Conservation (phyloP, 495 filamentous ascomycete species). For the Entonaema liquescens region DNA sequence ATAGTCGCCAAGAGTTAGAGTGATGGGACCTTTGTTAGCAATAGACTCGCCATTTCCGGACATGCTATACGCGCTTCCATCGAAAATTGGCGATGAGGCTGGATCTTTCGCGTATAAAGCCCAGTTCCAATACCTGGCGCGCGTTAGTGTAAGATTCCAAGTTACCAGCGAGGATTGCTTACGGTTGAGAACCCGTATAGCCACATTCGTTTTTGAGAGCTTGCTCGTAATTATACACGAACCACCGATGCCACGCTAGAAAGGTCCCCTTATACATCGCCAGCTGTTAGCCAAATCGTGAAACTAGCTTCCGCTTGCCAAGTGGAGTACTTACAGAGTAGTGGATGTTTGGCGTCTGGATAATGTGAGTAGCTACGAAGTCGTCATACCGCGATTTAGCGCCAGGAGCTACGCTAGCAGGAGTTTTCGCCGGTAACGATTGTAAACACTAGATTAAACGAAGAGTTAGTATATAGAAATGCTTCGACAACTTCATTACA, state of each 20-base stretch:
- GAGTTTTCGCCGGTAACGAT: constrained; percentile 58
- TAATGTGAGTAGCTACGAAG: constrained; percentile 74
- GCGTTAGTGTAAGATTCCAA: background rate
- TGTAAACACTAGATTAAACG: constrained; percentile 58
- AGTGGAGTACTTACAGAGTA: constrained; percentile 53
- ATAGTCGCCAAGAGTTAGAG: constrained; percentile 41
- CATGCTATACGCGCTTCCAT: constrained; percentile 67
- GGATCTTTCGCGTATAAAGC: constrained; percentile 57
- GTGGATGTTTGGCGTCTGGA: constrained; percentile 69
- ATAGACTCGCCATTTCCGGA: constrained; percentile 67
- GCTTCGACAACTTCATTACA: too few relatives aligned
- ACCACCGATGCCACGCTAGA: constrained; percentile 77
- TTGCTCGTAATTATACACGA: constrained; percentile 69
- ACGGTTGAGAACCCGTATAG: constrained; percentile 66
- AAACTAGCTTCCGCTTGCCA: background rate
- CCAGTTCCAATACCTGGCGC: constrained; percentile 71
- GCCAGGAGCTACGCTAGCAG: constrained; percentile 46
- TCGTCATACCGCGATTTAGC: constrained; percentile 68
- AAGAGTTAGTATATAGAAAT: background rate
- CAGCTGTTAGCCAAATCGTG: constrained; percentile 4
- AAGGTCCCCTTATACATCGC: constrained; percentile 62
- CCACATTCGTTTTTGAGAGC: constrained; percentile 75
- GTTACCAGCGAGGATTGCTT: background rate
- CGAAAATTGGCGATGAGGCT: constrained; percentile 68
- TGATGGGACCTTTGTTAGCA: constrained; percentile 43